Evolutionary conservation across 2,329 filamentous ascomycete genomes (phyloP), one percentile per base, ranked within the genome.

Genomic region (Fusarium verticillioides): DNA sequence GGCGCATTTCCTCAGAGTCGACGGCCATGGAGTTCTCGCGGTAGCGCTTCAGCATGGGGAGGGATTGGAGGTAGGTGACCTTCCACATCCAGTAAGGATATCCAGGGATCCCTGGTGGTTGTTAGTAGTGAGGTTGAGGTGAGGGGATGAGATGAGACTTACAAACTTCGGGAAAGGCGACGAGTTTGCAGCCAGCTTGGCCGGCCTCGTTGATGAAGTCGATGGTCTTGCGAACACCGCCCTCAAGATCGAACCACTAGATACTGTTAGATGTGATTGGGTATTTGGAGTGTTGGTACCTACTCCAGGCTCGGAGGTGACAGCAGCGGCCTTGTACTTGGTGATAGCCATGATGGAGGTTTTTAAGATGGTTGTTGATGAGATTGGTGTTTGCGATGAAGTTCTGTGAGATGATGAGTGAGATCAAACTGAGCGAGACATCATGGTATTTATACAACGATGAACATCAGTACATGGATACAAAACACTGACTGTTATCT

Each of bases 241-340:
- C 86, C 12, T 85, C 81, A 5, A 92, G 84, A 73, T 92, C 87
- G 12, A 92, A 83, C 89, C 89, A 92, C 73, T 75, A 0, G 4
- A 3, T 56, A 8, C 1, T 34, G 19, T 81, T 5, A 75, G 5
- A 6, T 8, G 1, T 8, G 65, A 2, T 54, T 28, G 12, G 5
- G 5, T 2, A 2, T 2, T 3, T 3, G 12, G 10, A 21, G 2
- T 3, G 15, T 28, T 23, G 2, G 5, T 0, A 49, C 60, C 34
- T 56, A 75, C 60, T 30, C 50, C 71, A 49, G 74, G 74, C 60
- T 76, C 74, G 7, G 73, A 76, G 57, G 74, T 76, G 36, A 76
- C 74, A 8, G 74, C 74, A 15, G 74, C 74, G 4, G 74, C 74
- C 50, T 76, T 76, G 63, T 76, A 76, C 72, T 76, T 76, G 42